These are phyloP conservation scores for Chytriomyces sp. DNA, from an alignment of 192 early-diverging fungal species.

Conservation along the genomic window DNA sequence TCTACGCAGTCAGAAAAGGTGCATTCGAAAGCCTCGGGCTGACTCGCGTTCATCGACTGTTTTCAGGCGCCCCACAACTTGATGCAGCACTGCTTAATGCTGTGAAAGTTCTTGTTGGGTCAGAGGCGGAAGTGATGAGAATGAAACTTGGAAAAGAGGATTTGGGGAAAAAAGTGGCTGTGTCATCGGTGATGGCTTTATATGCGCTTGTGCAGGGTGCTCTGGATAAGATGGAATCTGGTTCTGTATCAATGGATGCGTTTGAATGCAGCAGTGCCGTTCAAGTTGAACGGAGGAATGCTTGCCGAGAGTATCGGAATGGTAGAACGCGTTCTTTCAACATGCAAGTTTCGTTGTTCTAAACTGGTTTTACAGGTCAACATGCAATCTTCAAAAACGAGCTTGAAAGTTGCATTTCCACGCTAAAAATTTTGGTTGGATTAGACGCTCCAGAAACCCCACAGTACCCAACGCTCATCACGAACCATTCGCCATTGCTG, in stretches of 20 bases:
- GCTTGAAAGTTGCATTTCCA: neutral
- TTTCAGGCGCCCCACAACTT: slow-evolving; percentile 39
- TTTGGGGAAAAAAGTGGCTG: slow-evolving; percentile 20
- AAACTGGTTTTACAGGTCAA: too few species aligned
- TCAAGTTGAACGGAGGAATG: neutral
- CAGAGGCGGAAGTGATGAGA: slow-evolving; percentile 32
- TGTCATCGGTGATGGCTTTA: slow-evolving; percentile 28
- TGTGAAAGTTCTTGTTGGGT: slow-evolving; percentile 46
- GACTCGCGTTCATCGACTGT: slow-evolving; percentile 45
- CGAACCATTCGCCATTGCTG: slow-evolving; percentile 13
- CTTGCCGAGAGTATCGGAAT: neutral
- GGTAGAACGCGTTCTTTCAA: slow-evolving; percentile 9
- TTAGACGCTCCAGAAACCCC: neutral
- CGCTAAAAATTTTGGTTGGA: neutral
- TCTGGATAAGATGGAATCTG: neutral
- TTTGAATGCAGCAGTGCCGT: neutral
- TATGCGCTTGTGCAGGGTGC: slow-evolving; percentile 30
- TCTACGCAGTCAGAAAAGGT: neutral
- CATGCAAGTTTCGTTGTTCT: slow-evolving; percentile 16
- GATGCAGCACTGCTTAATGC: slow-evolving; percentile 36
- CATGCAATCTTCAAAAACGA: neutral
- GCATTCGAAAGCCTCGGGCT: slow-evolving; percentile 2
- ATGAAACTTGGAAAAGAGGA: neutral
- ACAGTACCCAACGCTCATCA: slow-evolving; percentile 5
- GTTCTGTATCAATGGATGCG: neutral